phyloP scores from a whole-genome alignment of 2,329 filamentous ascomycete species.

The Didymella lethalis region DNA sequence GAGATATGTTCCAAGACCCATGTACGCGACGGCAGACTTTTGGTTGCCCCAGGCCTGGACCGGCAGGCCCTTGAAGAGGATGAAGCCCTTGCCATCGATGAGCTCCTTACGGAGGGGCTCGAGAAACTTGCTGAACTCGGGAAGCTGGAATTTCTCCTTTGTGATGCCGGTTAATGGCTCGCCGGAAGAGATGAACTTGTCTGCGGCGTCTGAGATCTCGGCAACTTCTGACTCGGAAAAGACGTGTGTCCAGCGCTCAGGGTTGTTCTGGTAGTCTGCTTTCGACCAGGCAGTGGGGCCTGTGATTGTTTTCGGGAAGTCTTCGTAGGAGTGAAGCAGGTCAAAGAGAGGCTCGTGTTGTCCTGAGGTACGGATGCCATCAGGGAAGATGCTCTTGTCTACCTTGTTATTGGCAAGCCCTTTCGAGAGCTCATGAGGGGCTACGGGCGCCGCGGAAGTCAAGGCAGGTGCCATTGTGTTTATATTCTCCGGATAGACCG shows the following conservation, averaged over 20 bases:
- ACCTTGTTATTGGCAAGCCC: slow-evolving; percentile 43
- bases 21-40: slow-evolving; percentile 77
- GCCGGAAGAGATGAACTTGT: slow-evolving; percentile 71
- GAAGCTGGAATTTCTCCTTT: slow-evolving; percentile 69
- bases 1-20: slow-evolving; percentile 83
- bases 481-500: not conserved
- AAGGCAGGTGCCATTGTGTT: slow-evolving; percentile 52
- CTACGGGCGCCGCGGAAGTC: slow-evolving; percentile 47
- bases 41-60: slow-evolving; percentile 76
- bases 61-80: slow-evolving; percentile 86
- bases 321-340: slow-evolving; percentile 69
- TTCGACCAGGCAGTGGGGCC: slow-evolving; percentile 77
- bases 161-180: slow-evolving; percentile 76
- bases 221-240: slow-evolving; percentile 72
- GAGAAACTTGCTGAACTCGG: slow-evolving; percentile 63
- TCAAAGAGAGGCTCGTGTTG: slow-evolving; percentile 75
- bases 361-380: slow-evolving; percentile 73
- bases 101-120: slow-evolving; percentile 67
- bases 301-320: slow-evolving; percentile 74
- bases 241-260: slow-evolving; percentile 75
- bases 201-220: slow-evolving; percentile 72
- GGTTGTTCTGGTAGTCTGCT: slow-evolving; percentile 68
- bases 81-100: slow-evolving; percentile 88
- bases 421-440: slow-evolving; percentile 48
- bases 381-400: slow-evolving; percentile 64